Conservation (phyloP, 192 early-diverging fungal species). For the Coemansia sp. region DNA sequence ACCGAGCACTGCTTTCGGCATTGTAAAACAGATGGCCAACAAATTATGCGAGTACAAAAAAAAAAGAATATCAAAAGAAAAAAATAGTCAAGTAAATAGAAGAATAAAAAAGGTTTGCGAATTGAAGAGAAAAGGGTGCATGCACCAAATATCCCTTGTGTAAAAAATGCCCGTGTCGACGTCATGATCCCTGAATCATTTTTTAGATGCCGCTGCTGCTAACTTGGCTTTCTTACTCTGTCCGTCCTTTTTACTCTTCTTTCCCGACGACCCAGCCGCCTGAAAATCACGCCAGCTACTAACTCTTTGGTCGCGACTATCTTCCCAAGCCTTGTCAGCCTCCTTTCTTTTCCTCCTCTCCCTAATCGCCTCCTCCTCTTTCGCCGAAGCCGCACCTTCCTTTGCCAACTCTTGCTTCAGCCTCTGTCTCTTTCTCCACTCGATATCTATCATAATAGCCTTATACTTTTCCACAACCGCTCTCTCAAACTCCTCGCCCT, state of each 20-base stretch:
- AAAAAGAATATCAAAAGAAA: conserved; percentile 3
- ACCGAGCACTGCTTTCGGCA: not conserved
- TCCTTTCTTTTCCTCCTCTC: conserved; percentile 32
- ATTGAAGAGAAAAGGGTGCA: no score
- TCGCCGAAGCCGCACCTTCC: conserved; percentile 28
- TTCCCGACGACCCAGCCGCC: conserved; percentile 1
- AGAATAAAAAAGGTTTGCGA: not conserved
- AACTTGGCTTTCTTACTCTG: conserved; percentile 7
- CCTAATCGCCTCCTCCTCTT: conserved; percentile 25
- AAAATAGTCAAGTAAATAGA: not conserved
- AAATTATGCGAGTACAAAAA: not conserved
- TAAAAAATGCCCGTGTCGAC: not conserved
- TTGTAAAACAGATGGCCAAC: conserved; percentile 3
- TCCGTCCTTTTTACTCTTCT: conserved; percentile 11
- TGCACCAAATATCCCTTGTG: no score
- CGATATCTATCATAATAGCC: conserved; percentile 45
- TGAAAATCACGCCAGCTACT: conserved; percentile 50
- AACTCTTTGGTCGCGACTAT: conserved; percentile 43
- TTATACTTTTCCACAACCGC: conserved; percentile 37
- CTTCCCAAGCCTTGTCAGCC: conserved; percentile 48
- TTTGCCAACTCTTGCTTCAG: conserved; percentile 45
- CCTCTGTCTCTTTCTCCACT: conserved; percentile 48
- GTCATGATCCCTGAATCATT: not conserved
- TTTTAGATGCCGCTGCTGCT: not conserved
- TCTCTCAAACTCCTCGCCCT: conserved; percentile 20